Percentiles rank a stretch among this genome's conserved stretches.
Conservation (phyloP, 768 basidiomycete genomes). For the Boletus barrowsii region DNA sequence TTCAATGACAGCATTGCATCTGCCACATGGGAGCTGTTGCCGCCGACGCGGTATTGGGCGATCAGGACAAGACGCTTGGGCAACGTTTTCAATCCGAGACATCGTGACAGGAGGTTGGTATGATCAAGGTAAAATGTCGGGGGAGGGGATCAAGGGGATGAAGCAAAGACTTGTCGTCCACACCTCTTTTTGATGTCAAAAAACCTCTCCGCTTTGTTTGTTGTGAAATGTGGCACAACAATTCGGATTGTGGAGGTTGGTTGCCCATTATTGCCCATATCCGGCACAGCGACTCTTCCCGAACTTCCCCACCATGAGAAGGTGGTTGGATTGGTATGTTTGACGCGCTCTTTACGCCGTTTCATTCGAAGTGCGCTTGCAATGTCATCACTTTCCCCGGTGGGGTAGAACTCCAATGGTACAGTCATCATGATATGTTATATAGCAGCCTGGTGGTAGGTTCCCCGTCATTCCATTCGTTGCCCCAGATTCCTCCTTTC, state of each 20-base stretch:
- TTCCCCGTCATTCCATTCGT: slow-evolving; percentile 15
- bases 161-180: slow-evolving; percentile 1
- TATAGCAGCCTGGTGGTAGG: slow-evolving; percentile 3
- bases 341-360: slow-evolving; percentile 17
- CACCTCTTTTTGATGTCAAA: slow-evolving; percentile 23
- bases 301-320: slow-evolving; percentile 19
- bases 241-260: slow-evolving; percentile 16
- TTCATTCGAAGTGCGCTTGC: slow-evolving; percentile 22
- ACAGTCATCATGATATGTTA: slow-evolving; percentile 7
- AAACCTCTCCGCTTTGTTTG: slow-evolving; percentile 27
- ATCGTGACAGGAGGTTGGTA: slow-evolving; percentile 10
- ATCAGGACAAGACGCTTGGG: slow-evolving; percentile 8
- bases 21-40: slow-evolving; percentile 25
- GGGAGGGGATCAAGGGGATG: slow-evolving; percentile 4
- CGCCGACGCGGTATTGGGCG: slow-evolving; percentile 9
- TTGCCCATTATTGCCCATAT: slow-evolving; percentile 20
- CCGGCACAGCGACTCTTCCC: slow-evolving; percentile 17
- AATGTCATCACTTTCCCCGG: slow-evolving; percentile 11
- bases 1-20: slow-evolving; percentile 24
- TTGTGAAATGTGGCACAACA: slow-evolving; percentile 28
- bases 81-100: slow-evolving; percentile 15
- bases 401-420: slow-evolving; percentile 7
- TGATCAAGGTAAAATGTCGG: slow-evolving; percentile 12
- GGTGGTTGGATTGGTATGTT: slow-evolving; percentile 20
- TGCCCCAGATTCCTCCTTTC: slow-evolving; percentile 12